Conservation (phyloP, 2,329 filamentous ascomycete genomes). For the Furcasterigmium furcatum region DNA sequence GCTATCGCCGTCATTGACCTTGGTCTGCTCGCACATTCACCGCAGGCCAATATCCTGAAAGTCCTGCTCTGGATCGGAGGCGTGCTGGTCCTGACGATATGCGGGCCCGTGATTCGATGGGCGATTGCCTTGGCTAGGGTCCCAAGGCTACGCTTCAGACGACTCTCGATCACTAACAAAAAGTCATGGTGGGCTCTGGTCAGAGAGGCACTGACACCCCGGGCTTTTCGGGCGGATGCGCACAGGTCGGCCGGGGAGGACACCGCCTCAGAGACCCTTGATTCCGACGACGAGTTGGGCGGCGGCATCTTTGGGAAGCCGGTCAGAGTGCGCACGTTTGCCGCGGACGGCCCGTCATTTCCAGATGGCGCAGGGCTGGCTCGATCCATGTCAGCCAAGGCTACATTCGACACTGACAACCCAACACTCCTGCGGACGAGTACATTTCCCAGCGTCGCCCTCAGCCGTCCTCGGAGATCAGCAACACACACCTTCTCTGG, state of each 20-base stretch:
- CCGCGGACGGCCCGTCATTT: constrained; percentile 7
- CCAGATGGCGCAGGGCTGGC: constrained; percentile 3
- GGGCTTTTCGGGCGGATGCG: constrained; percentile 39
- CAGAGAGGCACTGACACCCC: constrained; percentile 40
- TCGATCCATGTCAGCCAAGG: constrained; percentile 6
- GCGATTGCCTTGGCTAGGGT: constrained; percentile 83
- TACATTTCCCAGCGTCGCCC: constrained; percentile 46
- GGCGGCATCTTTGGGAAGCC: constrained; percentile 4
- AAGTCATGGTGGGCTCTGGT: constrained; percentile 32
- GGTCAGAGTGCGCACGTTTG: constrained; percentile 25
- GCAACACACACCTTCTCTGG: constrained; percentile 58
- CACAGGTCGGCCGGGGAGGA: constrained; percentile 26
- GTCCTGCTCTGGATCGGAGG: constrained; percentile 84
- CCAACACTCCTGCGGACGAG: constrained; percentile 36
- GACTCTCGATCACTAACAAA: constrained; percentile 36
- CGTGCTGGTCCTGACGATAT: constrained; percentile 68
- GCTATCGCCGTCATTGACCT: constrained; percentile 81
- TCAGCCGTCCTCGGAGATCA: constrained; percentile 28
- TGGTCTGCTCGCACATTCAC: constrained; percentile 71
- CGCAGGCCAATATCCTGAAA: constrained; percentile 83
- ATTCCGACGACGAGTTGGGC: constrained; percentile 20
- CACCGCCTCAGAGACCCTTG: constrained; percentile 22
- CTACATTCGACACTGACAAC: constrained; percentile 14
- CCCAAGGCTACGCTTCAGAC: constrained; percentile 84
- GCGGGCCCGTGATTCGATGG: constrained; percentile 74